Base-by-base conservation (phyloP, 257 asterid species). In the Fraxinus excelsior region DNA sequence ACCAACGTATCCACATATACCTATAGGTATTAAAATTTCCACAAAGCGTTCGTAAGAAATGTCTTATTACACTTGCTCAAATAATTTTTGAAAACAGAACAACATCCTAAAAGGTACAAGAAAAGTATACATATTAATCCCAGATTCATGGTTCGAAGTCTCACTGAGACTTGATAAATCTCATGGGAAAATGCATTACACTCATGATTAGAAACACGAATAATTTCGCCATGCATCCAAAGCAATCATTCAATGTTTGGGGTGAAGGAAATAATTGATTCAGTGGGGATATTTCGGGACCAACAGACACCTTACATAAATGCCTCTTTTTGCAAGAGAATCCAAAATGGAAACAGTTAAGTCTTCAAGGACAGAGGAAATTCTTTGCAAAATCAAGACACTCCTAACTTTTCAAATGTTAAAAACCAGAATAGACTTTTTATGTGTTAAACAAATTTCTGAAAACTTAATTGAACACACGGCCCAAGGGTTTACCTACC, bases 1-100 rank as follows among this genome's bases (percentile, higher is more conserved):
- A 95, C 94, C 92, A 86, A 86, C 21, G 88, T 67, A 86, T 95
- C 98, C 76, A 95, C 97, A 76, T 84, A 86, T 32, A 91, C 92
- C 99, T 95, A 82, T 73, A 67, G 25, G 71, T 26, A 68, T n/a
- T 5, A 51, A 14, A 51, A 51, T 14, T 51, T 51, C 62, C 68
- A 23, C 51, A 79, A 51, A 60, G 53, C 74, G 72, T 51, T 19
- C 23, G 8, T 49, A 14, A 1, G 51, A 42, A 42, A 10, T 51
- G 23, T 19, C 62, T 51, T 51, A 46, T 31, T 21, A 26, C 25
- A 46, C 49, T 4, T 9, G 32, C 40, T 32, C 70, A 42, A 42
- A 42, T 42, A 11, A 42, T 42, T 12, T 11, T 42, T 11, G 5
- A 42, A 42, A 11, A 38, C 11, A 9, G 12, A 38, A 37, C 42